phyloP scores from a whole-genome alignment of 2,329 filamentous ascomycete species.

The Fusarium marasasianum region DNA sequence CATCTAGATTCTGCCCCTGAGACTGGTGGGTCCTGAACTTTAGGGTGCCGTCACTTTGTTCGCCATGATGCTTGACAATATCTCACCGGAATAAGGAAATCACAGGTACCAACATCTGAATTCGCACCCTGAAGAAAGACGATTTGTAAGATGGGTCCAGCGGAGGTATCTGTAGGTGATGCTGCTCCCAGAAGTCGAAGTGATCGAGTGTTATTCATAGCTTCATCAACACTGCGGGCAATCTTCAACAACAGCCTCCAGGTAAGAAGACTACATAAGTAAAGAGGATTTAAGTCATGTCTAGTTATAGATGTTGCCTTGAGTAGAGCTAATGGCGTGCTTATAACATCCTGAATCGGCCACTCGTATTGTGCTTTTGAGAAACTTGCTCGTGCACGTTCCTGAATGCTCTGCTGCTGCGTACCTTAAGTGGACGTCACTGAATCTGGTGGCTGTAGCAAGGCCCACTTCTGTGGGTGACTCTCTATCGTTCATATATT shows the following conservation, averaged over 20 bases:
- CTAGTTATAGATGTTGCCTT: fast-evolving
- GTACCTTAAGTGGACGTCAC: not conserved
- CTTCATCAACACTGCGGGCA: not conserved
- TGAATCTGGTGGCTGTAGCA: not conserved
- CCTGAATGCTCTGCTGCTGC: not conserved
- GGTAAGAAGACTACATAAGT: fast-evolving
- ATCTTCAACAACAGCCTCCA: not conserved
- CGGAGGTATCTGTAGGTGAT: not conserved
- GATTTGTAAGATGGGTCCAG: not conserved
- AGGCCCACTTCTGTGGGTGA: not conserved
- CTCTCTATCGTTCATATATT: not conserved
- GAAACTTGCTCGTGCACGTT: not conserved
- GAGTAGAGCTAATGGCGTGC: not conserved
- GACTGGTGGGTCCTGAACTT: fast-evolving
- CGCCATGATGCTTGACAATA: not conserved
- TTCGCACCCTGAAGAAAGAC: fast-evolving
- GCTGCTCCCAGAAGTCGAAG: not conserved
- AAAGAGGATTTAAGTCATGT: not conserved
- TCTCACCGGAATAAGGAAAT: no score
- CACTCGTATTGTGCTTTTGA: not conserved
- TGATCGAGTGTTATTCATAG: not conserved
- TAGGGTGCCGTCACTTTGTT: no score
- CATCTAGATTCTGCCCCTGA: fast-evolving
- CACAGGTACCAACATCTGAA: no score
- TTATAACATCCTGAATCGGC: not conserved